Conservation (phyloP, 208 protist genomes). For the Leishmania braziliensis region DNA sequence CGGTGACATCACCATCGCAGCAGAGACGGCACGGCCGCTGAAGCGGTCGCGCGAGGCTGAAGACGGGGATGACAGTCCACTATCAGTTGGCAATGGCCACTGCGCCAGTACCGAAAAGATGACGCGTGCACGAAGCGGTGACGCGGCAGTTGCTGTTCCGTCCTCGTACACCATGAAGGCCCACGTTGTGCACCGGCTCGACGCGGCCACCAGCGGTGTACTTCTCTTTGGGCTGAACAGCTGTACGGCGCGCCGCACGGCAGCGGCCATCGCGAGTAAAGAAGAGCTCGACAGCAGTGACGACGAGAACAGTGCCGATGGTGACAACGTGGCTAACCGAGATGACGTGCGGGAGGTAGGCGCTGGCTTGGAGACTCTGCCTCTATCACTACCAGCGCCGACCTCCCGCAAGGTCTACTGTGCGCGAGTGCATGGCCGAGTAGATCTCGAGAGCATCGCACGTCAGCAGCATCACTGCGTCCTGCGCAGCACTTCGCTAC, state of each 20-base stretch:
- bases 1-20: background rate
- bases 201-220: conserved; percentile 86
- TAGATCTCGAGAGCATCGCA: conserved; percentile 44
- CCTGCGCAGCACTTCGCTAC: background rate
- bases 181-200: conserved; percentile 85
- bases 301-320: background rate
- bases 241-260: conserved; percentile 41
- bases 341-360: background rate
- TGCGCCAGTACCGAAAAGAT: background rate
- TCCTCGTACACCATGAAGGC: conserved; percentile 25
- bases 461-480: conserved; percentile 49
- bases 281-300: background rate
- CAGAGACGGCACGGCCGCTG: background rate
- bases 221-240: conserved; percentile 75
- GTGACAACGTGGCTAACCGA: background rate
- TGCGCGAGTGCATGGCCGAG: conserved; percentile 55
- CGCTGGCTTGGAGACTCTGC: background rate
- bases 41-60: conserved; percentile 5
- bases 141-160: background rate
- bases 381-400: background rate
- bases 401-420: conserved; percentile 61
- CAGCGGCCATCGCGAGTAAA: conserved; percentile 55
- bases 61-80: background rate
- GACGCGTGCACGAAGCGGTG: background rate
- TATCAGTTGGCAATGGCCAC: background rate